These are phyloP conservation scores for Ramularia collo-cygni DNA, from an alignment of 2,329 filamentous ascomycete genomes.

Conservation along the genomic window DNA sequence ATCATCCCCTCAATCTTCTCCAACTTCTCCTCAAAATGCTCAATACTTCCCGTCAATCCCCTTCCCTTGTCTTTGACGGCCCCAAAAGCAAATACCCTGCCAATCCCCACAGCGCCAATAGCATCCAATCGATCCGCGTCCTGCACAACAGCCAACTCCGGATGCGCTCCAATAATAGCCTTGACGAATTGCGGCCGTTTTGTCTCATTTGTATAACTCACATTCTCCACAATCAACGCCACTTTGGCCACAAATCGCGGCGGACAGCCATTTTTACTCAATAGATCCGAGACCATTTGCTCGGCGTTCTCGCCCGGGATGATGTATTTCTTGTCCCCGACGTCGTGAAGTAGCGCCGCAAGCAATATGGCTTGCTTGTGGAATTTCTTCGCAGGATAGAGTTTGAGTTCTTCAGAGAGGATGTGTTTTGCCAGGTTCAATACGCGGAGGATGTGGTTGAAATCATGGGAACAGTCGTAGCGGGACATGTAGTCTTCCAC, in stretches of 20 bases:
- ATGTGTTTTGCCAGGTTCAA: constrained; percentile 64
- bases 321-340: constrained; percentile 79
- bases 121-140: constrained; percentile 91
- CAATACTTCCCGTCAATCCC: constrained; percentile 58
- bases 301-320: constrained; percentile 44
- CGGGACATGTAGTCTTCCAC: constrained; percentile 66
- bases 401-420: constrained; percentile 35
- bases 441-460: constrained; percentile 75
- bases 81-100: constrained; percentile 67
- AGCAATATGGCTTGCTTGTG: constrained; percentile 26
- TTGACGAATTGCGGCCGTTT: constrained; percentile 54
- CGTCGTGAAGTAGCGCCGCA: constrained; percentile 65
- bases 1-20: constrained; percentile 55
- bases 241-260: constrained; percentile 56
- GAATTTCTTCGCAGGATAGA: constrained; percentile 19
- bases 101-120: constrained; percentile 79
- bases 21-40: constrained; percentile 73
- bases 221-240: constrained; percentile 65
- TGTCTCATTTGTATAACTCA: constrained; percentile 71
- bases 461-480: constrained; percentile 85
- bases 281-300: constrained; percentile 49
- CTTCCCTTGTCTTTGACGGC: constrained; percentile 50
- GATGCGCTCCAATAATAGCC: constrained; percentile 57
- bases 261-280: constrained; percentile 52
- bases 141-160: constrained; percentile 78